Conservation (phyloP, 352 stramenopile species). For the Pythium graminicola region DNA sequence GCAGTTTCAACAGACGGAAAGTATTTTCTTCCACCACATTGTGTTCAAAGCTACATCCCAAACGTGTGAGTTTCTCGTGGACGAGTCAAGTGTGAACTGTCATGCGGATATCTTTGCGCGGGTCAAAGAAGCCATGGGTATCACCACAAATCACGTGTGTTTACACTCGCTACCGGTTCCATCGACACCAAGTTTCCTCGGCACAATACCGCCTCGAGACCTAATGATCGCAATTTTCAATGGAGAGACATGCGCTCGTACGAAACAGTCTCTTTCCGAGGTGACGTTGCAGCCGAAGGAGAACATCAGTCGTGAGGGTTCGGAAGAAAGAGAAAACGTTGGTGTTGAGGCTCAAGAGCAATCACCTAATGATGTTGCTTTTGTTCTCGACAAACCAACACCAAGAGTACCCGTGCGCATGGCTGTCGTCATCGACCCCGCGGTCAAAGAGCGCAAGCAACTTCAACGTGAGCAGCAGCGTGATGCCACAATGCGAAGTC, state of each 20-base stretch:
- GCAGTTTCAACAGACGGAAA: slow-evolving; percentile 52
- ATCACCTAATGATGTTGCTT: background rate
- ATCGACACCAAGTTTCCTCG: slow-evolving; percentile 39
- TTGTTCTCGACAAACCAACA: background rate
- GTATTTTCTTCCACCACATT: slow-evolving; percentile 76
- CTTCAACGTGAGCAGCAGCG: slow-evolving; percentile 19
- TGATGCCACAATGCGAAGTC: slow-evolving; percentile 22
- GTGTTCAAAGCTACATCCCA: slow-evolving; percentile 49
- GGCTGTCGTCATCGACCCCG: slow-evolving; percentile 16
- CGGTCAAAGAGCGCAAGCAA: slow-evolving; percentile 10
- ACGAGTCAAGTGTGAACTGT: slow-evolving; percentile 38
- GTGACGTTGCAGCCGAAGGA: slow-evolving; percentile 5
- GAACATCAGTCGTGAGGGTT: background rate
- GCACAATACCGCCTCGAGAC: slow-evolving; percentile 28
- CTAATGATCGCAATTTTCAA: slow-evolving; percentile 45
- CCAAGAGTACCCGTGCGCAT: slow-evolving; percentile 1
- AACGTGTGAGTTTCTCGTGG: slow-evolving; percentile 49
- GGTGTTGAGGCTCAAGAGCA: background rate
- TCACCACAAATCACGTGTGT: slow-evolving; percentile 17
- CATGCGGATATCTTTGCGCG: slow-evolving; percentile 41
- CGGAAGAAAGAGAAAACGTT: background rate
- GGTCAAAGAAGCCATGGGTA: slow-evolving; percentile 16
- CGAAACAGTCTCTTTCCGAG: slow-evolving; percentile 12
- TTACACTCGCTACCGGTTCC: slow-evolving; percentile 25
- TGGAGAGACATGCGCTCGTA: slow-evolving; percentile 36